These are phyloP conservation scores for Cercospora nicotianae DNA, from an alignment of 2,329 filamentous ascomycete genomes.

Conservation along the genomic window DNA sequence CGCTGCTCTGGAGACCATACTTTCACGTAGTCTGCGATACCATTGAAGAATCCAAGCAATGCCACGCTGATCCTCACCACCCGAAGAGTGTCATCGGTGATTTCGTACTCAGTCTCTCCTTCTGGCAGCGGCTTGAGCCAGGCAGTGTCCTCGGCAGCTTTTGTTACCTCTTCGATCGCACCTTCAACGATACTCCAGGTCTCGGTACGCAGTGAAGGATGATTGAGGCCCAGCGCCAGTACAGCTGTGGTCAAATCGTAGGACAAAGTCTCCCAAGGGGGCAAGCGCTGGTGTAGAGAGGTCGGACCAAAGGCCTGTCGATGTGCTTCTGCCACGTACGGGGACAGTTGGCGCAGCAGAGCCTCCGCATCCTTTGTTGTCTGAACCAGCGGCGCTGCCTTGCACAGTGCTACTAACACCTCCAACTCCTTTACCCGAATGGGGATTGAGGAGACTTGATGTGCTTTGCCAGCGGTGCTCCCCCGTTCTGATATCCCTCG, in stretches of 20 bases:
- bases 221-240: conserved; percentile 74
- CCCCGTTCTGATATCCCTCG: conserved; percentile 25
- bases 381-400: conserved; percentile 75
- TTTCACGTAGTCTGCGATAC: conserved; percentile 71
- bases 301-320: conserved; percentile 75
- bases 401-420: conserved; percentile 85
- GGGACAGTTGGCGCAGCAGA: conserved; percentile 74
- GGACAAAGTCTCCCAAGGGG: conserved; percentile 82
- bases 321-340: conserved; percentile 84
- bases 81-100: conserved; percentile 30
- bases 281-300: conserved; percentile 77
- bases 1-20: conserved; percentile 81
- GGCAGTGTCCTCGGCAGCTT: conserved; percentile 57
- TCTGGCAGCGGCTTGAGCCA: conserved; percentile 32
- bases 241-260: conserved; percentile 77
- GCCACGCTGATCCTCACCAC: conserved; percentile 74
- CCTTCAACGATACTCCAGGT: conserved; percentile 67
- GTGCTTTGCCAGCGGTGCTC: conserved; percentile 12
- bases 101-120: conserved; percentile 25
- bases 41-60: conserved; percentile 85
- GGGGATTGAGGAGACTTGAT: conserved; percentile 34
- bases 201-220: conserved; percentile 65
- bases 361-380: conserved; percentile 71
- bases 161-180: conserved; percentile 71
- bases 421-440: conserved; percentile 81